Conservation (phyloP, 805 yeast species). For the Yamadazyma ubonensis region DNA sequence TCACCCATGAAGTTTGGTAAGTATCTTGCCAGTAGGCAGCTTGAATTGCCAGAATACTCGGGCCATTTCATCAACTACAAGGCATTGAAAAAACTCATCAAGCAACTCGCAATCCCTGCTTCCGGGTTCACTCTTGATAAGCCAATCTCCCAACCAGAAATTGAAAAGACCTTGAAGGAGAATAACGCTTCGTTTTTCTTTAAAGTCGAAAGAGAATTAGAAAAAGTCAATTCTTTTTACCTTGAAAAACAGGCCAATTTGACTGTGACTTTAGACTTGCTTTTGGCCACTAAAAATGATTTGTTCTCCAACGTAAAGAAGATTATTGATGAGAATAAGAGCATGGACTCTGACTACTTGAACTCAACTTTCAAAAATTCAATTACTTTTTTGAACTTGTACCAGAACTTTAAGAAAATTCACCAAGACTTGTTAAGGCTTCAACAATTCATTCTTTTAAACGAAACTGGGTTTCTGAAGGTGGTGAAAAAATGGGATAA, state of each 20-base stretch:
- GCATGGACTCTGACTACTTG: conserved; percentile 13
- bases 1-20: conserved; percentile 82
- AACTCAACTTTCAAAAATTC: conserved; percentile 55
- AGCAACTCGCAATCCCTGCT: conserved; percentile 60
- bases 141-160: conserved; percentile 27
- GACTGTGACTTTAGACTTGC: conserved; percentile 71
- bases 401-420: conserved; percentile 85
- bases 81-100: conserved; percentile 87
- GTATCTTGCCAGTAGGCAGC: conserved; percentile 87
- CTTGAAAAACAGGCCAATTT: conserved; percentile 88
- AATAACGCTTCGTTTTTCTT: conserved; percentile 89
- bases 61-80: conserved; percentile 94
- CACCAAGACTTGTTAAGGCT: conserved; percentile 84
- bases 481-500: conserved; percentile 98
- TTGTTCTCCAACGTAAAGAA: conserved; percentile 28
- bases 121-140: conserved; percentile 16
- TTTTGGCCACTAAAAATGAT: conserved; percentile 68
- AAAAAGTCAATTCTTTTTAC: conserved; percentile 91
- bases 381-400: conserved; percentile 75
- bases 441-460: conserved; percentile 91
- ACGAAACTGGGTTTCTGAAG: conserved; percentile 94
- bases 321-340: conserved; percentile 9
- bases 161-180: conserved; percentile 62
- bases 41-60: conserved; percentile 93
- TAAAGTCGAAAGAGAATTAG: conserved; percentile 89